Base-by-base conservation (phyloP, 164 flowering plant genomes). In the Dillenia suffruticosa region DNA sequence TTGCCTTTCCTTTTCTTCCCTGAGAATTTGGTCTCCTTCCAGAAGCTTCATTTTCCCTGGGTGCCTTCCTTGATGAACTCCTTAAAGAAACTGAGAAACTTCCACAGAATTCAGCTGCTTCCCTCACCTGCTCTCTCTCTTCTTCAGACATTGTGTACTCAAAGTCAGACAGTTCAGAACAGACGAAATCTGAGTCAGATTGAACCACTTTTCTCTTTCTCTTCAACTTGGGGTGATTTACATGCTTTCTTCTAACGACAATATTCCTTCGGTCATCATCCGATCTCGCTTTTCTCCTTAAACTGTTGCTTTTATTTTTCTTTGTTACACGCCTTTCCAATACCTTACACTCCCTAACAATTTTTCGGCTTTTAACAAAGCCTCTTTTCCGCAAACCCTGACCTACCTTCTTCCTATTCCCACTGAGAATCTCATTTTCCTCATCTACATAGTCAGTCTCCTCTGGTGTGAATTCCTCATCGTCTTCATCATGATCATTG, bases 131-230 rank as follows among this genome's bases (percentile, higher is more conserved):
- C 67, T 90, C 97, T 57, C 87, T 81, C 70, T 95, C 96, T 74
- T 95, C 97, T 71, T 95, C 99, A 9, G 96, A 88, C 9, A 95
- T 74, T 12, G 91, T 85, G 68, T 73, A 92, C 43, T 92, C 90
- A 62, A 26, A 75, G 65, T 84, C 97, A 40, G 97, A 83, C 66
- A 89, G 71, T 54, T 69, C 90, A 48, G 95, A 81, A 50, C 71
- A 63, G 46, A 64, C 70, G 61, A 67, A 72, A 72, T 90, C 99
- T 24, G 92, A 89, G 77, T 85, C 99, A 45, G 87, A 84, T 32
- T 62, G 53, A 22, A 61, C 70, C 32, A 32, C 24, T 51, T 63
- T 70, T 46, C 66, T 63, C 45, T 43, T 71, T 57, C 49, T 67
- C 58, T 60, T 71, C 44, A 48, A 40, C 44, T 49, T 59, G 0